These are phyloP conservation scores for Pyropia haitanensis DNA, from an alignment of 23 red algal species.

Conservation along the genomic window DNA sequence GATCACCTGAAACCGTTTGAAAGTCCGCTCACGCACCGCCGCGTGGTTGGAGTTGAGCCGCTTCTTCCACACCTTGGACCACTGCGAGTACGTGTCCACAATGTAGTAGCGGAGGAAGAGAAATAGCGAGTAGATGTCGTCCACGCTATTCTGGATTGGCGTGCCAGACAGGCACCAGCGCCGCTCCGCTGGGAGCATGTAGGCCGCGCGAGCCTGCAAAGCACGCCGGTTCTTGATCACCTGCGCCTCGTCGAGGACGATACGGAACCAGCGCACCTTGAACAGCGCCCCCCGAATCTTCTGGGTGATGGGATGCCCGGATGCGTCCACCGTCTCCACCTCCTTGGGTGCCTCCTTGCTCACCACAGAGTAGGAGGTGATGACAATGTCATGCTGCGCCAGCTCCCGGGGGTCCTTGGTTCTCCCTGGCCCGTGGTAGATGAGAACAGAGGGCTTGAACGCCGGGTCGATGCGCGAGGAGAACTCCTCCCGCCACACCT, in stretches of 20 bases:
- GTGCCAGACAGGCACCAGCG: constrained; percentile 91
- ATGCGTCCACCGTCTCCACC: constrained; percentile 4
- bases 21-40: neutral
- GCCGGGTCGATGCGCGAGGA: constrained; percentile 3
- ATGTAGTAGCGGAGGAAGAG: constrained; percentile 68
- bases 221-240: constrained; percentile 36
- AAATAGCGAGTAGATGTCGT: constrained; percentile 69
- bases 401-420: constrained; percentile 1
- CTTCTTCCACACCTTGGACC: constrained; percentile 17
- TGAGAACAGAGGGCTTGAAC: constrained; percentile 12
- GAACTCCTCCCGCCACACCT: constrained; percentile 67
- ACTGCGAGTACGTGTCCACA: constrained; percentile 20
- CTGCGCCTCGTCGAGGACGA: constrained; percentile 85
- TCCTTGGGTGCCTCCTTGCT: constrained; percentile 37
- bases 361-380: constrained; percentile 66
- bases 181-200: constrained; percentile 18
- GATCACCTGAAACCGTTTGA: constrained; percentile 45
- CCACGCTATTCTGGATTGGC: constrained; percentile 72
- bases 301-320: neutral
- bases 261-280: constrained; percentile 31
- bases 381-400: constrained; percentile 43
- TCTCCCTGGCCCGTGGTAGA: constrained; percentile 58
- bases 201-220: constrained; percentile 26
- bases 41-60: constrained; percentile 9
- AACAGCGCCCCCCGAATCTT: constrained; percentile 34